Percentiles rank a stretch among this genome's conserved stretches.
phyloP scores from a whole-genome alignment of 352 stramenopile species.

The Pythium oligandrum region DNA sequence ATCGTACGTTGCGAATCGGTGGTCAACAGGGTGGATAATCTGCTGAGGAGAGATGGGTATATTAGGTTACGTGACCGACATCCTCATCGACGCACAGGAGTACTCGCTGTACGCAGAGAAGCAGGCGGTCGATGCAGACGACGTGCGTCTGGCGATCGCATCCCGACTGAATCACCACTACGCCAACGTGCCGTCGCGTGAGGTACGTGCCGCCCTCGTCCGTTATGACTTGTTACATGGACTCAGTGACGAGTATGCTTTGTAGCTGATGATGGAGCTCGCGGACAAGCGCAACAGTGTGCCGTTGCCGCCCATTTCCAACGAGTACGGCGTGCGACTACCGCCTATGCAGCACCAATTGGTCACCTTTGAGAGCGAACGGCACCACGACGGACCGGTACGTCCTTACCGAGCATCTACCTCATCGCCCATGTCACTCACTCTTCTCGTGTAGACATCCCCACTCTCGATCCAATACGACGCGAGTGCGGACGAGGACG shows the following conservation, averaged over 20 bases:
- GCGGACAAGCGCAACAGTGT: conserved; percentile 81
- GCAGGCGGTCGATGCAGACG: conserved; percentile 61
- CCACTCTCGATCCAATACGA: too few relatives aligned
- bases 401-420: conserved; percentile 8
- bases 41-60: not conserved
- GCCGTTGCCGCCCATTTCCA: conserved; percentile 69
- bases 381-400: conserved; percentile 30
- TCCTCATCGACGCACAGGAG: conserved; percentile 82
- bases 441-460: not conserved
- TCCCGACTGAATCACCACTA: conserved; percentile 81
- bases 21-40: not conserved
- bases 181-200: conserved; percentile 59
- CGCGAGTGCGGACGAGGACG: conserved; percentile 13
- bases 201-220: conserved; percentile 27
- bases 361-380: conserved; percentile 65
- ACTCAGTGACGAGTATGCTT: too few relatives aligned
- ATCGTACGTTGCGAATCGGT: conserved; percentile 37
- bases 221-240: too few relatives aligned
- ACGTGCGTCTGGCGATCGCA: conserved; percentile 70
- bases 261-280: conserved; percentile 81
- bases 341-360: conserved; percentile 67
- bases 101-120: conserved; percentile 80
- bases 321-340: conserved; percentile 78
- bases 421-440: conserved; percentile 2
- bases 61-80: conserved; percentile 74